Base-by-base conservation (phyloP, 257 asterid genomes). In the Haberlea rhodopensis region DNA sequence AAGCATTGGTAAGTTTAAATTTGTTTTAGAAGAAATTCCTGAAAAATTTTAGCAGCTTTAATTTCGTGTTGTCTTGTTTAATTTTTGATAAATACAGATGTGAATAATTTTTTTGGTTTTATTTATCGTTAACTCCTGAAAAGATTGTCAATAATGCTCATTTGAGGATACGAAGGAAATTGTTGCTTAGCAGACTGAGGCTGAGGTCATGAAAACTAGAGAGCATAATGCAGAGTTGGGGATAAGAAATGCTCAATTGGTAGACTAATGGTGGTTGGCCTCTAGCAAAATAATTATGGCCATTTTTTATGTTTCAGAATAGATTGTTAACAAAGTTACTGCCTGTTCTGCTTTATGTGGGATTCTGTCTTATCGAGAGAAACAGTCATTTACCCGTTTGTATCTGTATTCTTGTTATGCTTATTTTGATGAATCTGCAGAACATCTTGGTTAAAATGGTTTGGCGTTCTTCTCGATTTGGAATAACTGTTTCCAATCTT, bases 1-100 rank as follows among this genome's bases (percentile, higher is more conserved):
- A 89, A 76, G 60, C 99, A 71, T 62, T 92, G 99, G 99, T 92
- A 87, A 3, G 78, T 34, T 40, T 34, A 28, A 10, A 25, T 15
- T 43, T 49, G 20, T 53, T 29, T 55, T 15, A 4, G 20, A 15
- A n/a, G n/a, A n/a, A n/a, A n/a, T n/a, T 43, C 19, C 49, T 43
- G 49, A 43, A 16, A 43, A 43, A 43, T 43, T 20, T 43, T 43
- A 2, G 19, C 4, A 13, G 51, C 19, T 43, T 43, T 4, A 43
- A 16, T 15, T 43, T 43, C 4, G 15, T 43, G 1, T 43, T 15
- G 0, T 6, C 15, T 15, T 13, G 8, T 1, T 43, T 4, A 1
- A 43, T 43, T 20, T 43, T 43, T 13, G 6, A 43, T 43, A n/a
- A 43, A 43, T 43, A 4, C 49, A 13, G n/a, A n/a, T n/a, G 4